phyloP scores from a whole-genome alignment of 352 stramenopile genomes.

The Phytopythium cucurbitacearum region DNA sequence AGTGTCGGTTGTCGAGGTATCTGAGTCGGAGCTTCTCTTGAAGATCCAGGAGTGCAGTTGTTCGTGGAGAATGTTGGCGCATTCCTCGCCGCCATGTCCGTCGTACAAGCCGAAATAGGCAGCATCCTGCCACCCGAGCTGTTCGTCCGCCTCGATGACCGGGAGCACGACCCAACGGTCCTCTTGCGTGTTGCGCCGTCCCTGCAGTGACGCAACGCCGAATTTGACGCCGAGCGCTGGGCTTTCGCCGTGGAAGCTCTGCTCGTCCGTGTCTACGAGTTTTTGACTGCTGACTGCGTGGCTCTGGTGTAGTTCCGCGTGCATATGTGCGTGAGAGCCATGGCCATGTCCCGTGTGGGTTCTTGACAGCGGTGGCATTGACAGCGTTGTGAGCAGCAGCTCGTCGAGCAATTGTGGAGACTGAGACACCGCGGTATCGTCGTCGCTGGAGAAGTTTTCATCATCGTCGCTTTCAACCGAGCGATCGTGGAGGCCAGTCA shows the following conservation, averaged over 20 bases:
- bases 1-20: conserved; percentile 10
- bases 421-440: conserved; percentile 57
- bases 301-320: not conserved
- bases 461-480: conserved; percentile 14
- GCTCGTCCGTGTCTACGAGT: conserved; percentile 9
- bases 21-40: not conserved
- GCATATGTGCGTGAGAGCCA: not conserved
- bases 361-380: conserved; percentile 52
- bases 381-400: conserved; percentile 67
- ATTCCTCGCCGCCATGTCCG: conserved; percentile 74
- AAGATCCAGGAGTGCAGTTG: conserved; percentile 73
- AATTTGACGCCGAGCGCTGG: conserved; percentile 27
- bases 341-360: conserved; percentile 1
- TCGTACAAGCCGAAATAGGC: conserved; percentile 82
- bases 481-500: not conserved
- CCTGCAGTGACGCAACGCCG: conserved; percentile 53
- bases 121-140: conserved; percentile 11
- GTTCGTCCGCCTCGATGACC: conserved; percentile 14
- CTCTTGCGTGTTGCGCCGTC: conserved; percentile 67
- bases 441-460: conserved; percentile 43
- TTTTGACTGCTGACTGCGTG: not conserved
- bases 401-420: conserved; percentile 70
- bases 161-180: conserved; percentile 64
- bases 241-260: conserved; percentile 41
- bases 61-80: conserved; percentile 65